Evolutionary conservation across 2,329 filamentous ascomycete genomes (phyloP), one percentile per base, ranked within the genome.

Genomic region (Xylariales sp.): DNA sequence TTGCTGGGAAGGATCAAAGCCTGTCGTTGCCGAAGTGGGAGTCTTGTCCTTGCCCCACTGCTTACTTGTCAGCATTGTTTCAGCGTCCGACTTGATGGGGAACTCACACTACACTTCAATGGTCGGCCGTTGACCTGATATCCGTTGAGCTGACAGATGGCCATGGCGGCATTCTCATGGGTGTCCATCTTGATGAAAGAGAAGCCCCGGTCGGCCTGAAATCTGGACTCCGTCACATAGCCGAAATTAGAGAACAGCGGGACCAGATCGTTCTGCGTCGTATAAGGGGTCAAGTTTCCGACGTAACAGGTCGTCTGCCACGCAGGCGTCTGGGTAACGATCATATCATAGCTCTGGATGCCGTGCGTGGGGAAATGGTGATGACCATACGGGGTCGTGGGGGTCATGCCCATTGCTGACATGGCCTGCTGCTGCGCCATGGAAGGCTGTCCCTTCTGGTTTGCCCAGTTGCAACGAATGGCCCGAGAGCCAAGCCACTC

Each of bases 301-400:
- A 98, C 93, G 53, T 98, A 98, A 74, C 86, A 91, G 38, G 93
- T 98, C 2, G 93, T 97, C 75, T 98, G 93, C 93, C 93, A 98
- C 55, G 84, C 84, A 10, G 93, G 91, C 11, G 93, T 97, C 73
- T 98, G 93, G 58, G 82, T 82, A 46, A 95, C 82, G 51, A 98
- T 86, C 82, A 97, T 95, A 54, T 98, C 93, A 65, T 94, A 98
- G 66, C 90, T 97, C 66, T 94, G 90, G 39, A 96, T 83, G 43
- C 93, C 93, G 58, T 97, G 89, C 27, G 93, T 94, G 7, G 93
- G 93, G 72, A 97, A 98, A 62, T 97, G 91, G 62, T 98, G 93
- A 61, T 95, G 90, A 24, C 91, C 93, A 58, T 90, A 98, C 10
- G 91, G 89, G 34, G 90, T 96, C 21, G 91, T 95, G 4, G 93